Percentiles rank a stretch among this genome's conserved stretches.
phyloP scores from a whole-genome alignment of 2,329 filamentous ascomycete species.

The Aureobasidium sp. region DNA sequence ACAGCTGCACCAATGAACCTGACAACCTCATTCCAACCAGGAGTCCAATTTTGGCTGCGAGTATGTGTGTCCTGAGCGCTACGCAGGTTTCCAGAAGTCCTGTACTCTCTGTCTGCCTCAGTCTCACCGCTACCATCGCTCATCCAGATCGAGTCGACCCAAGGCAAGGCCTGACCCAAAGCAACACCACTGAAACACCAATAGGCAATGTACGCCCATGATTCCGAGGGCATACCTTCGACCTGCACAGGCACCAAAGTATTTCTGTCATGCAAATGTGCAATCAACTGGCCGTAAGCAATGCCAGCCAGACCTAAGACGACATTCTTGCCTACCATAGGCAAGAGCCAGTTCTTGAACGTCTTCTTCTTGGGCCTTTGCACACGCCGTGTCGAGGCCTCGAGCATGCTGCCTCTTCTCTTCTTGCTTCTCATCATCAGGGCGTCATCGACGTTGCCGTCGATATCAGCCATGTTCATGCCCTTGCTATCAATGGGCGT shows the following conservation, averaged over 20 bases:
- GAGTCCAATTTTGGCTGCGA: conserved; percentile 24
- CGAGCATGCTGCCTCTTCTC: conserved; percentile 13
- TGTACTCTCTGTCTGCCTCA: conserved; percentile 17
- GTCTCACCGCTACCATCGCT: conserved; percentile 29
- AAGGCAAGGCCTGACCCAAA: conserved; percentile 72
- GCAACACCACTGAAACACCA: conserved; percentile 77
- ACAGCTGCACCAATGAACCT: conserved; percentile 63
- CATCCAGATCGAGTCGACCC: conserved; percentile 71
- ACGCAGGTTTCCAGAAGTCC: background rate
- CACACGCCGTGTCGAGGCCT: conserved; percentile 8
- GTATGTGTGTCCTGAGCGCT: conserved; percentile 10
- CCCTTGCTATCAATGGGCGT: conserved; percentile 43
- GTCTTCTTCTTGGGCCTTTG: conserved; percentile 15
- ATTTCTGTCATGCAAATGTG: conserved; percentile 64
- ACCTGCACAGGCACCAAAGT: conserved; percentile 55
- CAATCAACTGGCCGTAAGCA: conserved; percentile 73
- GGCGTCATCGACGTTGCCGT: conserved; percentile 6
- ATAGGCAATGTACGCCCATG: conserved; percentile 61
- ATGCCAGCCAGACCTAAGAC: conserved; percentile 73
- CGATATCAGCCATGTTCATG: conserved; percentile 11
- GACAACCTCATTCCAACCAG: conserved; percentile 68
- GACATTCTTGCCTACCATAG: conserved; percentile 25
- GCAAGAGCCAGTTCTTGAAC: conserved; percentile 32
- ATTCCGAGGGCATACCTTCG: conserved; percentile 44
- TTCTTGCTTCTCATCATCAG: conserved; percentile 4